phyloP scores from a whole-genome alignment of 345 rosid genomes.

The Salix purpurea region DNA sequence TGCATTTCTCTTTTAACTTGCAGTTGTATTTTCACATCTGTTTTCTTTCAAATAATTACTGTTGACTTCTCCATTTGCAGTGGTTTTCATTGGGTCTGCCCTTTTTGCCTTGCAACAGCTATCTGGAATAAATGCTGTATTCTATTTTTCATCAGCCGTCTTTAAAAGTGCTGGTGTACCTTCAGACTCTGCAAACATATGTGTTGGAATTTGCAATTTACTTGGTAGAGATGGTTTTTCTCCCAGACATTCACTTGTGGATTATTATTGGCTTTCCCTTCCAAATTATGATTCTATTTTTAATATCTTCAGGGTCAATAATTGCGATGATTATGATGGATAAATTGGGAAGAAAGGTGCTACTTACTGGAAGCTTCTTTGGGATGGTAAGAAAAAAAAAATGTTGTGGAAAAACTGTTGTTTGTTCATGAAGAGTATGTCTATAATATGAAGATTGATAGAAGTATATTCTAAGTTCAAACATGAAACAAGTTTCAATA shows the following conservation, averaged over 20 bases:
- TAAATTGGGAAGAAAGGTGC: slow-evolving; percentile 80
- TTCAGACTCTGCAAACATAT: slow-evolving; percentile 73
- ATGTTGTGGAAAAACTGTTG: background rate
- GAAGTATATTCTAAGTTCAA: background rate
- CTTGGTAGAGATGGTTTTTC: slow-evolving; percentile 43
- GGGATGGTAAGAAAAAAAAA: slow-evolving; percentile 60
- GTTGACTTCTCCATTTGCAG: slow-evolving; percentile 62
- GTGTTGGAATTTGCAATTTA: slow-evolving; percentile 78
- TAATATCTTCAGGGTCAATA: slow-evolving; percentile 53
- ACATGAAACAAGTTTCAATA: background rate
- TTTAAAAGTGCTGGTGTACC: slow-evolving; percentile 89
- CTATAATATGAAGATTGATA: background rate
- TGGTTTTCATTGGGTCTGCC: slow-evolving; percentile 86
- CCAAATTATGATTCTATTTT: slow-evolving; percentile 13
- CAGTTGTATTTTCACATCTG: background rate
- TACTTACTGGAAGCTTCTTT: slow-evolving; percentile 84
- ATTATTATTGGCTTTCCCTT: slow-evolving; percentile 4
- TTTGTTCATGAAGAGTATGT: background rate
- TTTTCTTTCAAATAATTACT: slow-evolving; percentile 29
- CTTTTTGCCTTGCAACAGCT: slow-evolving; percentile 97
- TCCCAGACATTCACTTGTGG: slow-evolving; percentile 2
- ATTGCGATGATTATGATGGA: slow-evolving; percentile 85
- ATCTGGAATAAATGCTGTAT: slow-evolving; percentile 92
- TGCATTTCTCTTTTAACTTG: slow-evolving; percentile 26
- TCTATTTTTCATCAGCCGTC: slow-evolving; percentile 92